phyloP scores from a whole-genome alignment of 1,284 basidiomycete genomes.

The Leccinum solheimii region DNA sequence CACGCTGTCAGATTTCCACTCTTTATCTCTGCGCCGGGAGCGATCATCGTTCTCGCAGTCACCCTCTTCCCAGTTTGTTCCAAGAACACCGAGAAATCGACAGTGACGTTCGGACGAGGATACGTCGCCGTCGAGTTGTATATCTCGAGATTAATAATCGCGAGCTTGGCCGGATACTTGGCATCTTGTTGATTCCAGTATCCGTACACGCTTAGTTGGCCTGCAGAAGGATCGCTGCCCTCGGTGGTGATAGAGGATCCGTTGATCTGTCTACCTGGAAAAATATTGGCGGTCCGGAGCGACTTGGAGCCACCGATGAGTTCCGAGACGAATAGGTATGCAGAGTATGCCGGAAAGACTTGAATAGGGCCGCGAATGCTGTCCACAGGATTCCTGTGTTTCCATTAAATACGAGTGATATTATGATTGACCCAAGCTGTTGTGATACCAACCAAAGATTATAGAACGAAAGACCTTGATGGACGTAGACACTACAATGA shows the following conservation, averaged over 20 bases:
- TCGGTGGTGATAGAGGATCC: slow-evolving; percentile 51
- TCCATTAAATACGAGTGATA: slow-evolving; percentile 21
- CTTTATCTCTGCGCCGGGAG: slow-evolving; percentile 48
- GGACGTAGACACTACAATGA: slow-evolving; percentile 43
- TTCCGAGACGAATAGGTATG: slow-evolving; percentile 52
- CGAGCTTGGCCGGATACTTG: slow-evolving; percentile 44
- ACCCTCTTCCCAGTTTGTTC: slow-evolving; percentile 28
- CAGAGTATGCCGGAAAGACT: slow-evolving; percentile 51
- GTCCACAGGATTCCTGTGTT: slow-evolving; percentile 44
- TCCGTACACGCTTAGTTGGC: slow-evolving; percentile 50
- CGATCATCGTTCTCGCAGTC: slow-evolving; percentile 41
- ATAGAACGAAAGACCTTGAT: slow-evolving; percentile 52
- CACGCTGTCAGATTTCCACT: slow-evolving; percentile 45
- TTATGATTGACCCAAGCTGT: slow-evolving; percentile 1
- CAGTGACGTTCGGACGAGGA: slow-evolving; percentile 40
- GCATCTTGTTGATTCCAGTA: slow-evolving; percentile 42
- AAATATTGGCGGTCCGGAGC: slow-evolving; percentile 47
- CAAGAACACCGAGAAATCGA: slow-evolving; percentile 46
- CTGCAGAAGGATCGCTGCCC: slow-evolving; percentile 45
- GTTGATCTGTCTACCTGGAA: slow-evolving; percentile 49
- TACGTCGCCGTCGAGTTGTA: slow-evolving; percentile 45
- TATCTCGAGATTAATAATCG: slow-evolving; percentile 48
- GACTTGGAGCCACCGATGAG: slow-evolving; percentile 43
- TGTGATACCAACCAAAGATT: slow-evolving; percentile 41
- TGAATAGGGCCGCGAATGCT: slow-evolving; percentile 49